Percentiles rank a stretch among this genome's conserved stretches.
These are phyloP conservation scores for Gracilariopsis chorda DNA, from an alignment of 23 red algal species.

Conservation along the genomic window DNA sequence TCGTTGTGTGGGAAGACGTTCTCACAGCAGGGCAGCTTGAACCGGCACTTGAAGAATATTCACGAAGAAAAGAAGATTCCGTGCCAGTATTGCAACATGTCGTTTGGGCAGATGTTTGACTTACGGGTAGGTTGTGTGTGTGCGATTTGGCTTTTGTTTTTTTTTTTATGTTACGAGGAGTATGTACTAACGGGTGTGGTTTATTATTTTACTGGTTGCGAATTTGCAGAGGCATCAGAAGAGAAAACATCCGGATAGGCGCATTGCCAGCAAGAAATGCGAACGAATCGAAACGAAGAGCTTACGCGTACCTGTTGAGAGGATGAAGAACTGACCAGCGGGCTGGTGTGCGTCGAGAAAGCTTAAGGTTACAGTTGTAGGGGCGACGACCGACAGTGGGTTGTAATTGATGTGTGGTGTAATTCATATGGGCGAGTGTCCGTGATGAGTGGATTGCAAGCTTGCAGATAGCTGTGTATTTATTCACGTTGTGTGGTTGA, in stretches of 20 bases:
- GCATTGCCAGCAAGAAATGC: not conserved
- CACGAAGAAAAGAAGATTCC: conserved; percentile 62
- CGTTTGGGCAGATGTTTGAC: conserved; percentile 73
- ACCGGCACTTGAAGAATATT: conserved; percentile 60
- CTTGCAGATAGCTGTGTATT: too few species aligned
- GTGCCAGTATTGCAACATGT: conserved; percentile 44
- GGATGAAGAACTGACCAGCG: conserved; percentile 6
- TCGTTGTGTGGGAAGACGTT: conserved; percentile 39
- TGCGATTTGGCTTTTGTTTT: not conserved
- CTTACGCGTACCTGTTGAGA: not conserved
- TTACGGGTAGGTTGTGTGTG: conserved; percentile 34
- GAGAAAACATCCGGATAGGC: conserved; percentile 54
- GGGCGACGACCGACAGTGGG: not conserved
- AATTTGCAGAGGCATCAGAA: conserved; percentile 46
- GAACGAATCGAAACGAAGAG: conserved; percentile 23
- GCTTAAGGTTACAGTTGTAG: not conserved
- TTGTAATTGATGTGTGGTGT: conserved; percentile 10
- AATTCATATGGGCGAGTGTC: too few species aligned
- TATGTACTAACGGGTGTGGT: not conserved
- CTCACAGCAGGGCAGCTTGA: conserved; percentile 59
- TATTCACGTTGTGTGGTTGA: too few species aligned
- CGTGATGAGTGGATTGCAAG: too few species aligned
- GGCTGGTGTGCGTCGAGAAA: not conserved
- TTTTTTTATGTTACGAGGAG: not conserved
- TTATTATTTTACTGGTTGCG: not conserved